A percentile compares a stretch with the other conserved stretches of the same genome.
phyloP scores from a whole-genome alignment of 306 rosid genomes.

The Rosa rugosa region DNA sequence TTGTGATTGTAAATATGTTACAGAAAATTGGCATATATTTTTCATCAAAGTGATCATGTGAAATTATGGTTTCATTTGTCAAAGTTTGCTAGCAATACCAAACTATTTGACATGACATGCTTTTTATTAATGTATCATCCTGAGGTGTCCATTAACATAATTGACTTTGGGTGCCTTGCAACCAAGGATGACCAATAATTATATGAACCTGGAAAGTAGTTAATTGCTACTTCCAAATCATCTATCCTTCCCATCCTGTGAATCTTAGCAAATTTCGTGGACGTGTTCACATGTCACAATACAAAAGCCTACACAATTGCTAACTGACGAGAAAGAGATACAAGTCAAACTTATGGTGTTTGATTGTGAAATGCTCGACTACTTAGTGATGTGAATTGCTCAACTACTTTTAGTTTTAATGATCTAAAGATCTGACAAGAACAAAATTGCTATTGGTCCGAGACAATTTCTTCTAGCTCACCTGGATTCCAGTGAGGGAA shows the following conservation, averaged over 20 bases:
- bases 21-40: slow-evolving; percentile 23
- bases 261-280: background rate
- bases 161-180: background rate
- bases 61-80: background rate
- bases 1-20: slow-evolving; percentile 57
- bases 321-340: background rate
- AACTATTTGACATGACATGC: background rate
- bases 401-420: too few species aligned
- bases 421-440: background rate
- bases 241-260: background rate
- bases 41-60: slow-evolving; percentile 23
- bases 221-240: background rate
- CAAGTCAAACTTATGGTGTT: background rate
- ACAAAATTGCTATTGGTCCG: background rate
- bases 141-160: background rate
- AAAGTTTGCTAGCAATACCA: background rate
- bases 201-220: background rate
- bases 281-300: background rate
- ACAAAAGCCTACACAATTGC: background rate
- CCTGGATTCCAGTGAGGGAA: background rate
- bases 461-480: background rate
- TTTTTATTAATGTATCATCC: background rate
- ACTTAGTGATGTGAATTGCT: background rate
- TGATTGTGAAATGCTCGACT: background rate
- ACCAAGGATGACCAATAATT: background rate